Evolutionary conservation across 2,329 filamentous ascomycete species (phyloP).

Genomic region (Calonectria henricotiae): DNA sequence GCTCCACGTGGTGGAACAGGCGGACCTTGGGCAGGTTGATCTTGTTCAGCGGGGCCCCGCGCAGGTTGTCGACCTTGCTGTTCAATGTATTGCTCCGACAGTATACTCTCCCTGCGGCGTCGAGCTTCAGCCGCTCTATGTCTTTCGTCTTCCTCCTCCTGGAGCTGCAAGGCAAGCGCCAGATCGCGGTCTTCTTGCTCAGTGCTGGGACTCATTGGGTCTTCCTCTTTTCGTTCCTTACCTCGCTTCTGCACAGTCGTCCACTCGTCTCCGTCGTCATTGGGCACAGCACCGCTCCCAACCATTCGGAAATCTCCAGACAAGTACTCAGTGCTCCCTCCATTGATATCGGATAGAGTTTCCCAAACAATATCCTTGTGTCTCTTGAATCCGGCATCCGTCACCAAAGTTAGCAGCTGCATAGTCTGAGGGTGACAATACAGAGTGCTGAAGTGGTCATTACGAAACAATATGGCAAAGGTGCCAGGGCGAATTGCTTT

Average conservation of each 20-base stretch:
- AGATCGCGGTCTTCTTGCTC: conserved; percentile 89
- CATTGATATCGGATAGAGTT: conserved; percentile 89
- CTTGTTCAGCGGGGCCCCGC: conserved; percentile 36
- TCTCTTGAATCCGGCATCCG: conserved; percentile 89
- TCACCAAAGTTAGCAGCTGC: conserved; percentile 87
- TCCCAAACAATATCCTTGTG: conserved; percentile 98
- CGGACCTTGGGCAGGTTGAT: conserved; percentile 30
- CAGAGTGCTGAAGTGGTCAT: conserved; percentile 96
- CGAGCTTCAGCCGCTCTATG: conserved; percentile 78
- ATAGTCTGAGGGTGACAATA: conserved; percentile 88
- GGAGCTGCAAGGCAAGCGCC: conserved; percentile 90
- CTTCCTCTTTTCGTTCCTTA: conserved; percentile 50
- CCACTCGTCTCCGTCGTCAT: conserved; percentile 64
- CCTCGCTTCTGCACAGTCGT: conserved; percentile 67
- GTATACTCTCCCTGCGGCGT: conserved; percentile 76
- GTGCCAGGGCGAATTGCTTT: conserved; percentile 82
- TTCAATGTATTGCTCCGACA: conserved; percentile 81
- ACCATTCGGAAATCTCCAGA: conserved; percentile 92
- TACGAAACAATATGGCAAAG: conserved; percentile 93
- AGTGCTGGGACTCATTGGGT: conserved; percentile 61
- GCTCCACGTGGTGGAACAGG: conserved; percentile 39
- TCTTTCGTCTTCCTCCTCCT: conserved; percentile 92
- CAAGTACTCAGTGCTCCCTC: conserved; percentile 86
- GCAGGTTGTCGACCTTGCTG: conserved; percentile 68
- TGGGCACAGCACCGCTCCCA: conserved; percentile 65